phyloP scores from a whole-genome alignment of 192 early-diverging fungal species.

The Coemansia sp. region DNA sequence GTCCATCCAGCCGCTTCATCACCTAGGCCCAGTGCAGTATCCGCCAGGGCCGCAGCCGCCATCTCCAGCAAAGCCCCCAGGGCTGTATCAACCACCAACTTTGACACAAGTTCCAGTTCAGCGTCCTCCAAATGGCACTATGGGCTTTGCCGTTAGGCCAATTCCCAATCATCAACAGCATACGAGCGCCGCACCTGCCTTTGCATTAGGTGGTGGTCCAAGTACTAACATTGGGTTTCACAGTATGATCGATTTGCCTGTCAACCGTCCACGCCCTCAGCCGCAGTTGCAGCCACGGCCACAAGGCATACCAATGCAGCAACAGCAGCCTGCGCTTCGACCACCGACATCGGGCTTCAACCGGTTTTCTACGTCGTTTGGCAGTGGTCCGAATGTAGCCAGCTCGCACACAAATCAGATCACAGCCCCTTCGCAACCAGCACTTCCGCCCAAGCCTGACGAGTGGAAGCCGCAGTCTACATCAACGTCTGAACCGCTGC shows the following conservation, averaged over 20 bases:
- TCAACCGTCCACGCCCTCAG: constrained; percentile 17
- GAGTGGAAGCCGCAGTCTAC: constrained; percentile 14
- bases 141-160: constrained; percentile 3
- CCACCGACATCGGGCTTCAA: background rate
- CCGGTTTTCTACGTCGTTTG: constrained; percentile 28
- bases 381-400: background rate
- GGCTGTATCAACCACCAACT: background rate
- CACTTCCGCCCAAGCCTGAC: background rate
- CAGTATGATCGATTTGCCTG: constrained; percentile 1
- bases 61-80: background rate
- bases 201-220: background rate
- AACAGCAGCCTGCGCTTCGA: constrained; percentile 1
- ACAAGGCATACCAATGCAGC: constrained; percentile 9
- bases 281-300: constrained; percentile 12
- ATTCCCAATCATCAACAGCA: background rate
- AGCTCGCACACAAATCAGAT: background rate
- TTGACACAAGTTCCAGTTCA: background rate
- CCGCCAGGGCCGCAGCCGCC: constrained; percentile 1
- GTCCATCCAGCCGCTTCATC: constrained; percentile 1
- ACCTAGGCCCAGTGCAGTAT: background rate
- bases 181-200: background rate
- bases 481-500: background rate
- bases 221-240: constrained; percentile 3
- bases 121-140: background rate
- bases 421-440: background rate